Base-by-base conservation (phyloP, 331 rosid genomes). In the Telfairia occidentalis region DNA sequence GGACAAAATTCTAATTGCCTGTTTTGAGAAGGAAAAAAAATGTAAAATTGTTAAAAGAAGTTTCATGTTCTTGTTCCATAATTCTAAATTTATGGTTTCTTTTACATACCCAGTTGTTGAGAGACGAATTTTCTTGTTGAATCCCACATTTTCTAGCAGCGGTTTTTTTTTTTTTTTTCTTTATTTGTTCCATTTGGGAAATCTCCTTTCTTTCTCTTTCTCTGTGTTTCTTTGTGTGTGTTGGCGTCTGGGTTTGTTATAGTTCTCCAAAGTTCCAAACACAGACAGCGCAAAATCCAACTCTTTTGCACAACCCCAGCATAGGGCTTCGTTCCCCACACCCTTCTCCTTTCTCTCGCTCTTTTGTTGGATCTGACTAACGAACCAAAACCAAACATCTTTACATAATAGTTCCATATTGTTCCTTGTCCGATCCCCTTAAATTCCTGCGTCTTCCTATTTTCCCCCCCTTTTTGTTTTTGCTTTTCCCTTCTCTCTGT, bases 241-340 rank as follows among this genome's bases (percentile, higher is more conserved):
- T 66, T 66, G 53, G 60, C 76, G 48, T 77, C 53, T 49, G 52
- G 16, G 34, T 53, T 37, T 54, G 60, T 49, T 71, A 49, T 46
- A 30, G 75, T 61, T 49, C 46, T 43, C 38, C 50, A 55, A 57
- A 69, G 19, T 24, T 40, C 53, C 53, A 24, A 43, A 45, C 75
- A 70, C 64, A 70, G 83, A 83, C 80, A 81, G 86, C 87, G 79
- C 85, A 84, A 80, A 87, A 79, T 87, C 87, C 87, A 84, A 89
- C 79, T 76, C 77, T 86, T 76, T 72, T 72, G 43, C 84, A 73
- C 69, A 73, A 81, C 78, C 73, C 83, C 71, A 75, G 86, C 95
- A 84, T 90, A 82, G 96, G 92, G 87, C 92, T 84, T 84, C 80
- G 91, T 82, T 82, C 91, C 83, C 78, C 66, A 59, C 42, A 73